A percentile compares a stretch with the other conserved stretches of the same genome.
These are phyloP conservation scores for Fusarium caatingaense DNA, from an alignment of 2,329 filamentous ascomycete genomes.

Conservation along the genomic window DNA sequence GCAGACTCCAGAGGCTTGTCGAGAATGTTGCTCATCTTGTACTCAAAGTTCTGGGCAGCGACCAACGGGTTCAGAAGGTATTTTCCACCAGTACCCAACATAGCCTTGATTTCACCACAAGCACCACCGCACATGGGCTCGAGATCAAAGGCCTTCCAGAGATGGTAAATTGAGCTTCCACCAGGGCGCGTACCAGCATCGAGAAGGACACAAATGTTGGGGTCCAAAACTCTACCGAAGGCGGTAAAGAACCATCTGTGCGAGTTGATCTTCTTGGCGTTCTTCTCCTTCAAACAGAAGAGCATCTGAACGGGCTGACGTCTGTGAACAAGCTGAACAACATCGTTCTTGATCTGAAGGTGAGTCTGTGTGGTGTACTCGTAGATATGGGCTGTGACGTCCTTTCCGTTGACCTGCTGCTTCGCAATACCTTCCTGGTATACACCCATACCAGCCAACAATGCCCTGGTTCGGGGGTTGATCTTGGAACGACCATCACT, in stretches of 20 bases:
- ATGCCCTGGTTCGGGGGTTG: slow-evolving; percentile 88
- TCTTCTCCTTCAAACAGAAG: slow-evolving; percentile 99
- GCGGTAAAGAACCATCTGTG: slow-evolving; percentile 99
- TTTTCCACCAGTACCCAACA: slow-evolving; percentile 86
- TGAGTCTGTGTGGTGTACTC: slow-evolving; percentile 92
- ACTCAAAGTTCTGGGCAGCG: slow-evolving; percentile 98
- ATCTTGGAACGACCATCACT: slow-evolving; percentile 98
- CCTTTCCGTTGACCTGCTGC: slow-evolving; percentile 95
- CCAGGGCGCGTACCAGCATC: slow-evolving; percentile 97
- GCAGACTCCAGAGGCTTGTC: slow-evolving; percentile 98
- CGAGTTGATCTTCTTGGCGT: slow-evolving; percentile 99
- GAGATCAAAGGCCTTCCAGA: slow-evolving; percentile 98
- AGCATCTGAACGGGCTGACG: slow-evolving; percentile 94
- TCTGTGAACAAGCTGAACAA: slow-evolving; percentile 85
- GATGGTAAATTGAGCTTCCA: slow-evolving; percentile 92
- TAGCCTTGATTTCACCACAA: slow-evolving; percentile 98
- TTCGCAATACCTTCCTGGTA: slow-evolving; percentile 99
- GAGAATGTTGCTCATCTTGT: slow-evolving; percentile 99
- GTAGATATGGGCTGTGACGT: slow-evolving; percentile 97
- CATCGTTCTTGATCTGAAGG: slow-evolving; percentile 87
- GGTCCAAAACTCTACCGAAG: slow-evolving; percentile 90
- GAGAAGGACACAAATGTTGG: slow-evolving; percentile 95
- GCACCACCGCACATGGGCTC: slow-evolving; percentile 98
- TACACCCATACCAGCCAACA: slow-evolving; percentile 92
- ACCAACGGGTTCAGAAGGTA: slow-evolving; percentile 93